Base-by-base conservation (phyloP, 83 land plant species). In the Larix sibirica region DNA sequence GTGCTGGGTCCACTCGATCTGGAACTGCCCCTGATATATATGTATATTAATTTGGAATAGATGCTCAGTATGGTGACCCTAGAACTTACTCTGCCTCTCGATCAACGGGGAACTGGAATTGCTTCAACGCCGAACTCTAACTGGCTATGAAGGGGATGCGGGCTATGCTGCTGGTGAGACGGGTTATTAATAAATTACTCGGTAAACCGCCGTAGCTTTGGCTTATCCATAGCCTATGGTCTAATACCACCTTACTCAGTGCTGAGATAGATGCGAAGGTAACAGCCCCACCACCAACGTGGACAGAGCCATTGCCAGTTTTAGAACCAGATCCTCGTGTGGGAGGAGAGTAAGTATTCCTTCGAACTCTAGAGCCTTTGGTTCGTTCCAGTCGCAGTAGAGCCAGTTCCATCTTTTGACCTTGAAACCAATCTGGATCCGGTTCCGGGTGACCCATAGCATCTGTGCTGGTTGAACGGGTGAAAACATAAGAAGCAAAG, bases 301-400 rank as follows among this genome's bases (percentile, higher is more conserved):
- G 62, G 62, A 59, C 17, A 59, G 62, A 59, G 62, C 62, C 40
- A 38, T 38, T 38, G 40, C 40, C 40, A 38, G 40, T 38, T 38
- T 38, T 38, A 38, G 40, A 38, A 38, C 17, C 62, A 59, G 62
- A 59, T 59, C 62, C 62, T 59, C 17, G 62, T 59, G 62, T 38
- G 40, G 40, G 40, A 38, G 40, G 40, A 38, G 40, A 38, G 40
- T 38, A 38, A 38, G 40, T 38, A 38, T 59, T 59, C 62, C 62
- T 61, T 61, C 63, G 17, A 61, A 61, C 63, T 61, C 63, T 61
- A 61, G 63, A 61, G 63, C 63, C 63, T 61, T 61, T 61, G 63
- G 63, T 61, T 61, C 63, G 4, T 61, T 61, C 63, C n/a, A 61
- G 4, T 61, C 63, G 4, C 0, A 17, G n/a, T 20, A 61, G 20